phyloP scores from a whole-genome alignment of 2,329 filamentous ascomycete species.

The Beauveria rudraprayagi region DNA sequence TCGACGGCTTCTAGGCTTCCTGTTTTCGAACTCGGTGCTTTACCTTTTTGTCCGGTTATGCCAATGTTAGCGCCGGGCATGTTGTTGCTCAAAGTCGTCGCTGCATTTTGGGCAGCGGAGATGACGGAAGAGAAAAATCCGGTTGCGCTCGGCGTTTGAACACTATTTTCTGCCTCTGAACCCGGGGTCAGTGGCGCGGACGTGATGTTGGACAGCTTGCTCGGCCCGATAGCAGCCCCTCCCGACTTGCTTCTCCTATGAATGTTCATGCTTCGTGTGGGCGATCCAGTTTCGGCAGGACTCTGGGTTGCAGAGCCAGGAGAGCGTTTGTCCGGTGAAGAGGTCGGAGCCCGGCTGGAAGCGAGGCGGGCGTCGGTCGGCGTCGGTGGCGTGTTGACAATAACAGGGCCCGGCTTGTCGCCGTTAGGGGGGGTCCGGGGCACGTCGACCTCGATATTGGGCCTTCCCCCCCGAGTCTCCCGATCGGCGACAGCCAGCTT shows the following conservation, averaged over 20 bases:
- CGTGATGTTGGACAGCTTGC: constrained; percentile 76
- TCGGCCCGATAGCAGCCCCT: constrained; percentile 56
- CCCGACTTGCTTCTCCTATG: constrained; percentile 50
- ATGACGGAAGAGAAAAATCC: constrained; percentile 94
- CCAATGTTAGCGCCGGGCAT: constrained; percentile 58
- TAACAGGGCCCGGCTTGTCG: constrained; percentile 41
- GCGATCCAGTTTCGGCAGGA: constrained; percentile 48
- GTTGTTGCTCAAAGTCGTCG: constrained; percentile 64
- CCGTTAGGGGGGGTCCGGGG: constrained; percentile 41
- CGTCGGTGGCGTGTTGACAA: constrained; percentile 60
- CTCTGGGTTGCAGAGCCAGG: constrained; percentile 20
- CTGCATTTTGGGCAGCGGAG: constrained; percentile 87
- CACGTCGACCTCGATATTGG: constrained; percentile 22
- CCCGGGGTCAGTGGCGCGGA: constrained; percentile 63
- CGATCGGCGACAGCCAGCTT: constrained; percentile 22
- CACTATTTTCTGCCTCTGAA: constrained; percentile 56
- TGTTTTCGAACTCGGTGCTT: constrained; percentile 17
- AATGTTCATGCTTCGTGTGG: constrained; percentile 64
- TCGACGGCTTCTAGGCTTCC: constrained; percentile 19
- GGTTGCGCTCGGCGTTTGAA: constrained; percentile 46
- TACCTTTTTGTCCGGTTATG: constrained; percentile 32
- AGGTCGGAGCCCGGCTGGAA: constrained; percentile 16
- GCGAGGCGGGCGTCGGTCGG: constrained; percentile 39
- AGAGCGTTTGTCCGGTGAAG: constrained; percentile 22
- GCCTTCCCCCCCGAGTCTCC: constrained; percentile 19